phyloP scores from a whole-genome alignment of 768 basidiomycete genomes.

The Tulasnella sp. region DNA sequence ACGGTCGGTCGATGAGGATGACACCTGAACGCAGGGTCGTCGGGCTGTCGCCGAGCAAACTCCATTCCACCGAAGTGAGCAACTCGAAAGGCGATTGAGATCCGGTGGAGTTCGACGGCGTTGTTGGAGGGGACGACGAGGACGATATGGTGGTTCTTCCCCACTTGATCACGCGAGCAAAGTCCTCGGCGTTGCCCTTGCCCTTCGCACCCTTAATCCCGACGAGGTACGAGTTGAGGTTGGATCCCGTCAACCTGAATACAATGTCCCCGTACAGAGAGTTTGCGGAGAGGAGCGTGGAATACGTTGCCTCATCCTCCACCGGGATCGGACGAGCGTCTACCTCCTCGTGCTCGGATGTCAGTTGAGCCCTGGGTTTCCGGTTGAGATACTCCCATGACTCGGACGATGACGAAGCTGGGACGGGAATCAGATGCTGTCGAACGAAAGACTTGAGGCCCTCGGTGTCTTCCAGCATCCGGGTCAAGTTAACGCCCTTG shows the following conservation, averaged over 20 bases:
- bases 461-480: conserved; percentile 46
- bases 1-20: conserved; percentile 69
- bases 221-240: conserved; percentile 27
- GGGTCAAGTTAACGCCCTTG: conserved; percentile 71
- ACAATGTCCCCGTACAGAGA: conserved; percentile 74
- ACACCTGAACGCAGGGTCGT: conserved; percentile 81
- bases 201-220: conserved; percentile 33
- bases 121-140: conserved; percentile 30
- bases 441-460: conserved; percentile 48
- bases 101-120: conserved; percentile 49
- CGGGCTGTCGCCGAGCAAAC: conserved; percentile 24
- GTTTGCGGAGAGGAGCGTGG: conserved; percentile 56
- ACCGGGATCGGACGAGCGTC: conserved; percentile 65
- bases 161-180: conserved; percentile 25
- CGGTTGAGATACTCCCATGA: background rate
- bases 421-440: conserved; percentile 61
- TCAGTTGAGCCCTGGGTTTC: conserved; percentile 18
- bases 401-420: conserved; percentile 11
- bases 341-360: conserved; percentile 32
- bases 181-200: conserved; percentile 31
- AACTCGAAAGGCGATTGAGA: conserved; percentile 55
- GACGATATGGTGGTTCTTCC: conserved; percentile 46
- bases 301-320: conserved; percentile 59
- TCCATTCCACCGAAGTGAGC: conserved; percentile 41
- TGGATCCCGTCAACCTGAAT: conserved; percentile 40